Base-by-base conservation (phyloP, 1,284 basidiomycete genomes). In the Puccinia novopanici region DNA sequence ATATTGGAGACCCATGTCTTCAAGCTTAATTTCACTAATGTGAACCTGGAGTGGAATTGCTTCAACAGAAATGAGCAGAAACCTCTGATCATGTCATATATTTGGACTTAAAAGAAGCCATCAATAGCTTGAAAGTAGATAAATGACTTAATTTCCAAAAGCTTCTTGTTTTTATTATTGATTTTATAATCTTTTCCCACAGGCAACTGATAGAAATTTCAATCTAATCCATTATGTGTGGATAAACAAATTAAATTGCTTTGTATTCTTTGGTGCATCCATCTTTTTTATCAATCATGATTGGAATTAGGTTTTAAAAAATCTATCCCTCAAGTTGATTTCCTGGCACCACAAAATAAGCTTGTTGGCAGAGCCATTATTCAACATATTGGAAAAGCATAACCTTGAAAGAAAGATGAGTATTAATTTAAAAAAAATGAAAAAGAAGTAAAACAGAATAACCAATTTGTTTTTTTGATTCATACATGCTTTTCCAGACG, bases 401-500 rank as follows among this genome's bases (percentile, higher is more conserved):
- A 9, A 24, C 19, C 45, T 73, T 12, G 8, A 52, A 6, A 52
- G 57, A 22, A 73, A 57, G 52, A 57, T 73, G 19, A 34, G 45
- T 37, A 4, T n/a, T 45, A 67, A 67, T 45, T 24, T 0, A 40
- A 13, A 12, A 15, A 54, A 54, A 54, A 19, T 24, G 0, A 40
- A 13, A 12, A 15, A 54, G 22, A 54, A 19, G n/a, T 30, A n/a
- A 34, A 10, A 45, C n/a, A 45, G n/a, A 1, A 34, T 34, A n/a
- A 13, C 63, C 27, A 24, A 45, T 67, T 37, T 48, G 6, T 5
- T 54, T 42, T 0, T 73, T 2, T 55, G 2, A 30, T 57, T 4
- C 10, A 55, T 54, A 73, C 27, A 9, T 57, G 37, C 52, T 54
- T 57, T 52, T 42, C 24, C 71, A 73, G 55, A 73, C 52, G 10